phyloP scores from a whole-genome alignment of 2,329 filamentous ascomycete species.

The Aspergillus sp. region DNA sequence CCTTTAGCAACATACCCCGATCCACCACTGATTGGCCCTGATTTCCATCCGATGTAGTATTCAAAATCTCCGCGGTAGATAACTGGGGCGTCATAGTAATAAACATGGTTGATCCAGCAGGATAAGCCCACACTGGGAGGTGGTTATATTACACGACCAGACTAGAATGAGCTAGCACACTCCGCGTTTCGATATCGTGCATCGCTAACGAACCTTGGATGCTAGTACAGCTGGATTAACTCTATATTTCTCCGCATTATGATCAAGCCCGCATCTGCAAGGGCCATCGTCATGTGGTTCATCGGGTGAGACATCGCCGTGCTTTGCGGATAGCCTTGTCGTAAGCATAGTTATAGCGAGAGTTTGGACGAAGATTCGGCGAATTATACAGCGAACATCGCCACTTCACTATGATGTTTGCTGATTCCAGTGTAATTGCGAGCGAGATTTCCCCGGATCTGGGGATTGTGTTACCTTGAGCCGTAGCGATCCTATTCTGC shows the following conservation, averaged over 20 bases:
- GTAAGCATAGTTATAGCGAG: neutral
- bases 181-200: neutral
- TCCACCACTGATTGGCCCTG: neutral
- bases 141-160: neutral
- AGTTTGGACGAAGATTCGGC: conserved; percentile 3
- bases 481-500: neutral
- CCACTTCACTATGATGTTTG: too few species aligned
- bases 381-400: neutral
- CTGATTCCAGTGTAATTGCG: neutral
- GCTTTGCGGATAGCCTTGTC: neutral
- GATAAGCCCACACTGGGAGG: too few species aligned
- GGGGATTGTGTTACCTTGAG: neutral
- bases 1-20: neutral
- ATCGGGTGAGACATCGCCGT: neutral
- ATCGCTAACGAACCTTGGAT: neutral
- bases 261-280: neutral
- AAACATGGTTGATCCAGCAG: fast-evolving
- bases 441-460: neutral
- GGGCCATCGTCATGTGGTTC: neutral
- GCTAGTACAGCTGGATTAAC: neutral
- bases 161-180: neutral
- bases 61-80: neutral
- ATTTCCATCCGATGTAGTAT: neutral
- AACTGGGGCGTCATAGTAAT: neutral
- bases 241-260: conserved; percentile 2